phyloP scores from a whole-genome alignment of 306 rosid genomes.

The Biancaea sappan region DNA sequence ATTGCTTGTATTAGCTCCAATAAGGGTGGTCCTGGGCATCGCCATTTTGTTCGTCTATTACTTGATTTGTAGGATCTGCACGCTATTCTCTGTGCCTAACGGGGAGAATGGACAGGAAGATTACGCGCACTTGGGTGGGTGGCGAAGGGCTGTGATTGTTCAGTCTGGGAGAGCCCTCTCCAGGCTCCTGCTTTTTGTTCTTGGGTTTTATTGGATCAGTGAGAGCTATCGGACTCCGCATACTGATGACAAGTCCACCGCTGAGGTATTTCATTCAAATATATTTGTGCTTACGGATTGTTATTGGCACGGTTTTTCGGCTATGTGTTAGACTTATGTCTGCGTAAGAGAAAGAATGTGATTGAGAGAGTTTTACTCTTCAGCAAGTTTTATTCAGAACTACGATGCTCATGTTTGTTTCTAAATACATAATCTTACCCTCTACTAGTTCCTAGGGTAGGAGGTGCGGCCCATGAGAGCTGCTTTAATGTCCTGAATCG shows the following conservation, averaged over 20 bases:
- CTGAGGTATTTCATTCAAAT: conserved; percentile 42
- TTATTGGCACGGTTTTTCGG: background rate
- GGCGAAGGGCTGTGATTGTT: conserved; percentile 73
- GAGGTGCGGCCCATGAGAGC: background rate
- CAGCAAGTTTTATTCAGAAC: background rate
- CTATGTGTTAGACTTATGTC: background rate
- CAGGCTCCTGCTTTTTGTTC: conserved; percentile 64
- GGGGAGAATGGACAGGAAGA: conserved; percentile 73
- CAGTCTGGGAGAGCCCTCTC: conserved; percentile 62
- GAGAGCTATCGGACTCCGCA: conserved; percentile 42
- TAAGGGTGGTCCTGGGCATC: conserved; percentile 52
- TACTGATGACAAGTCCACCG: conserved; percentile 31
- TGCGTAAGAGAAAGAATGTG: background rate
- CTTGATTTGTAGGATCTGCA: conserved; percentile 75
- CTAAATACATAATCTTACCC: background rate
- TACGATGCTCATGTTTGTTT: background rate
- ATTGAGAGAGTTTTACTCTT: background rate
- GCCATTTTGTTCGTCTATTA: conserved; percentile 56
- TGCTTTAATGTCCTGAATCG: background rate
- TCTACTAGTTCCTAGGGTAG: background rate
- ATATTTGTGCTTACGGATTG: background rate
- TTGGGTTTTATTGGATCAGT: conserved; percentile 91
- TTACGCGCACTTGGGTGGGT: conserved; percentile 72
- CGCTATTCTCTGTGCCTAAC: conserved; percentile 61
- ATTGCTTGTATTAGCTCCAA: conserved; percentile 69